Conservation (phyloP, 345 rosid species). For the Dipteronia dyeriana region DNA sequence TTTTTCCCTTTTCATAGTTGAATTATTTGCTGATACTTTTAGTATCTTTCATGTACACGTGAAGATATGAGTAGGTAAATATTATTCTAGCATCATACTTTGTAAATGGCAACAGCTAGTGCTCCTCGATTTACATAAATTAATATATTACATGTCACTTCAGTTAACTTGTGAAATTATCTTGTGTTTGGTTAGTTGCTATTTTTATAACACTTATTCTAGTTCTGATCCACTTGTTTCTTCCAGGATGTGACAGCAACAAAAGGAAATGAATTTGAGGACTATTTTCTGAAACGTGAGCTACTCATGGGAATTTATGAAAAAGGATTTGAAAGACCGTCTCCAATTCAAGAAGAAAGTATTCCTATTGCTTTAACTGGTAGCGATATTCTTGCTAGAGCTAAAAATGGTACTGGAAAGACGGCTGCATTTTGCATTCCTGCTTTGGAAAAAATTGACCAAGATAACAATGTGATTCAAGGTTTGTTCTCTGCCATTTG, state of each 20-base stretch:
- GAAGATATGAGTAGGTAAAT: background rate
- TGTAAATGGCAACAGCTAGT: background rate
- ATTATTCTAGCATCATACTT: background rate
- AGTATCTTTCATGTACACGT: background rate
- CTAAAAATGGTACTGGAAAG: constrained; percentile 99
- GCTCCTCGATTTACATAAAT: background rate
- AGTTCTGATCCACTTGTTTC: constrained; percentile 2
- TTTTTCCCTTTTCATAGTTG: background rate
- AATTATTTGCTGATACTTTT: background rate
- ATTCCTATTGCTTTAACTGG: constrained; percentile 99
- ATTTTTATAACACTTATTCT: constrained; percentile 3
- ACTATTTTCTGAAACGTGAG: constrained; percentile 93
- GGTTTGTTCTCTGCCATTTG: constrained; percentile 43
- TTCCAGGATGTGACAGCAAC: constrained; percentile 98
- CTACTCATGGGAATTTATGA: constrained; percentile 96
- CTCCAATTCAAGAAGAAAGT: constrained; percentile 99
- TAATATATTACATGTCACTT: background rate
- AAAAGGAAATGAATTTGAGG: constrained; percentile 98
- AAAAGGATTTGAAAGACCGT: constrained; percentile 98
- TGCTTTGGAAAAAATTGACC: constrained; percentile 96
- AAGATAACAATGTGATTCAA: constrained; percentile 90
- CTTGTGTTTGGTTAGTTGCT: constrained; percentile 2
- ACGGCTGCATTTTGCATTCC: constrained; percentile 99
- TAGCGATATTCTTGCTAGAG: constrained; percentile 99
- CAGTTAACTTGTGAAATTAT: background rate